A percentile compares a stretch with the other conserved stretches of the same genome.
Conservation (phyloP, 371 early-diverging fungal genomes). For the Apophysomyces variabilis region DNA sequence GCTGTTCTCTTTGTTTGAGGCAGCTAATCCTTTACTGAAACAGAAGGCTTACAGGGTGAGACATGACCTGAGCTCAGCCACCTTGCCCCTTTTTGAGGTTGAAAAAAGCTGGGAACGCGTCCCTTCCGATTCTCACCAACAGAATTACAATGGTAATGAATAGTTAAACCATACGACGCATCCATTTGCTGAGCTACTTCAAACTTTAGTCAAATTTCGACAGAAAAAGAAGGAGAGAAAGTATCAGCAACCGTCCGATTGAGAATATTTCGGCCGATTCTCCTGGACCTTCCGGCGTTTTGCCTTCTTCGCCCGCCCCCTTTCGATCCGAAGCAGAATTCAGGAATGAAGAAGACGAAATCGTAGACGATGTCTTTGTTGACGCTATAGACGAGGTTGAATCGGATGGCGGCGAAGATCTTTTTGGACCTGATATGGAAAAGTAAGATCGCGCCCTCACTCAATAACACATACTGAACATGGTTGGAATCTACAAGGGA, state of each 20-base stretch:
- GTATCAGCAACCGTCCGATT: constrained; percentile 21
- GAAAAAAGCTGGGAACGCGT: constrained; percentile 3
- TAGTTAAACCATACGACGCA: not conserved
- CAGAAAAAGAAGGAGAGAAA: constrained; percentile 59
- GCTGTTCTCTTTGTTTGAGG: no score
- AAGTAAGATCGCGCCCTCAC: constrained; percentile 39
- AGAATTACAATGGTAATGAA: not conserved
- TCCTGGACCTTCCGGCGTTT: constrained; percentile 43
- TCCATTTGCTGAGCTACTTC: not conserved
- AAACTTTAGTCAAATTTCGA: constrained; percentile 19
- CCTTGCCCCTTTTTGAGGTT: constrained; percentile 1
- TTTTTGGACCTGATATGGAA: constrained; percentile 83
- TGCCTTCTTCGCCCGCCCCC: constrained; percentile 49
- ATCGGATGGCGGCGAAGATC: constrained; percentile 86
- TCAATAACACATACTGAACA: constrained; percentile 17
- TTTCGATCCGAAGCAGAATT: constrained; percentile 53
- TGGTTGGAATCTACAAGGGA: constrained; percentile 51
- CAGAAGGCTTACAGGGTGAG: no score
- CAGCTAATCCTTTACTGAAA: no score
- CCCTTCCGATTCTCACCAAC: constrained; percentile 3
- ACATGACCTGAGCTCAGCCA: constrained; percentile 1
- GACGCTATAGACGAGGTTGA: constrained; percentile 51
- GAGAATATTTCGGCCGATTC: constrained; percentile 31
- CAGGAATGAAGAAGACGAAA: constrained; percentile 42
- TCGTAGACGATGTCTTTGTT: constrained; percentile 28